Conservation (phyloP, 2,329 filamentous ascomycete species). For the Coniosporium tulheliwenetii region DNA sequence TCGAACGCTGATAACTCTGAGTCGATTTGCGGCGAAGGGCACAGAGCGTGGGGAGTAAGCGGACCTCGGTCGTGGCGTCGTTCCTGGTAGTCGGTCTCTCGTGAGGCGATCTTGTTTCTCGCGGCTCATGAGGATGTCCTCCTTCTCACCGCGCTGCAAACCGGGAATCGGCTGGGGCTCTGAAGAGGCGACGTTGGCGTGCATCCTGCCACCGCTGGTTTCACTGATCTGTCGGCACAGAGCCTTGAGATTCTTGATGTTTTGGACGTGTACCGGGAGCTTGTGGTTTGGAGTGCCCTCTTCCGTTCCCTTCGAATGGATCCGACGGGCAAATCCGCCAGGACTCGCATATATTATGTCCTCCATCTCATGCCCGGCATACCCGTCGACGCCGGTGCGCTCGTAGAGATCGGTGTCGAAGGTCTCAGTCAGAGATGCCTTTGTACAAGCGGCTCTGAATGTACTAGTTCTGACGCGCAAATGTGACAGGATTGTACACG, state of each 20-base stretch:
- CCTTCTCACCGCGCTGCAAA: constrained; percentile 77
- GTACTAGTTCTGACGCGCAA: too few species aligned
- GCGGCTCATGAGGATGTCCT: constrained; percentile 69
- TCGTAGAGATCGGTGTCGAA: constrained; percentile 86
- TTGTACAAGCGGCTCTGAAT: constrained; percentile 18
- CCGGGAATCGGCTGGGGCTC: constrained; percentile 53
- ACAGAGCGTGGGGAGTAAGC: constrained; percentile 77
- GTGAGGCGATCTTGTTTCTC: constrained; percentile 84
- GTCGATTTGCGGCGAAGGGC: constrained; percentile 57
- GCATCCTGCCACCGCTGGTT: constrained; percentile 44
- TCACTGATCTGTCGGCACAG: constrained; percentile 73
- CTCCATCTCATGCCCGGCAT: constrained; percentile 79
- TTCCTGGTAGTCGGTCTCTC: too few species aligned
- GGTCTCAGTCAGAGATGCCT: constrained; percentile 78
- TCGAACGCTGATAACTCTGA: too few species aligned
- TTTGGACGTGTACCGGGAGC: constrained; percentile 80
- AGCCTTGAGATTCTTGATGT: constrained; percentile 62
- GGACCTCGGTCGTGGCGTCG: constrained; percentile 70
- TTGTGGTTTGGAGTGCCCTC: constrained; percentile 76
- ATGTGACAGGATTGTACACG: too few species aligned
- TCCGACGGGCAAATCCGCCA: constrained; percentile 82
- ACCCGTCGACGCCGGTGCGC: constrained; percentile 56
- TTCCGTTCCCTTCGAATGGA: constrained; percentile 72
- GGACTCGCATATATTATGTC: constrained; percentile 87
- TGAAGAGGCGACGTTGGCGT: constrained; percentile 71